These are phyloP conservation scores for Claviceps humidiphila DNA, from an alignment of 2,329 filamentous ascomycete genomes.

Conservation along the genomic window DNA sequence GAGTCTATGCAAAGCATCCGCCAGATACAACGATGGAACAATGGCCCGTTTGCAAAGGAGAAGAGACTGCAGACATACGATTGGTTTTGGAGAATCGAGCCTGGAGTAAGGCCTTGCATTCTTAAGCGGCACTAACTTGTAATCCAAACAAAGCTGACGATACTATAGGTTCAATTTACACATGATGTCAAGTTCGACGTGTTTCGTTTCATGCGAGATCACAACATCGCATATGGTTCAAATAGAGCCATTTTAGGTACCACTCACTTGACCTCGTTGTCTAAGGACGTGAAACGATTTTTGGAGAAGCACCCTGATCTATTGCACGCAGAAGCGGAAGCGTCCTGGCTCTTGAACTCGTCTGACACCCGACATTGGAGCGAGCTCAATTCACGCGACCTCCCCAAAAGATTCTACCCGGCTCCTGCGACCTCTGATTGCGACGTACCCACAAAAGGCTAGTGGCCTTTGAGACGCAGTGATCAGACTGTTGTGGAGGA, in stretches of 20 bases:
- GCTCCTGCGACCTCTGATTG: background rate
- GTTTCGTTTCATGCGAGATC: constrained; percentile 74
- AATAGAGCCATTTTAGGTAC: constrained; percentile 36
- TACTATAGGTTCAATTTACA: constrained; percentile 34
- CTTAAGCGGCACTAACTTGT: background rate
- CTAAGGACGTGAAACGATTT: constrained; percentile 31
- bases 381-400: background rate
- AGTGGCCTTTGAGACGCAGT: constrained; percentile 2
- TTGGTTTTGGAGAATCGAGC: constrained; percentile 49
- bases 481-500: background rate
- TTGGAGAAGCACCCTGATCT: constrained; percentile 29
- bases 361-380: background rate
- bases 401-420: background rate
- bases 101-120: constrained; percentile 33
- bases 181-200: constrained; percentile 67
- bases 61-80: constrained; percentile 49
- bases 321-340: constrained; percentile 33
- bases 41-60: constrained; percentile 69
- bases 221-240: constrained; percentile 66
- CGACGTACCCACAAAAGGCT: background rate
- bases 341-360: constrained; percentile 30
- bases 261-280: constrained; percentile 28
- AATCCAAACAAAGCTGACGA: background rate
- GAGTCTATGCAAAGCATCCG: constrained; percentile 51
- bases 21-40: constrained; percentile 74